phyloP scores from a whole-genome alignment of 768 basidiomycete genomes.

The Rhizopogon rudus region DNA sequence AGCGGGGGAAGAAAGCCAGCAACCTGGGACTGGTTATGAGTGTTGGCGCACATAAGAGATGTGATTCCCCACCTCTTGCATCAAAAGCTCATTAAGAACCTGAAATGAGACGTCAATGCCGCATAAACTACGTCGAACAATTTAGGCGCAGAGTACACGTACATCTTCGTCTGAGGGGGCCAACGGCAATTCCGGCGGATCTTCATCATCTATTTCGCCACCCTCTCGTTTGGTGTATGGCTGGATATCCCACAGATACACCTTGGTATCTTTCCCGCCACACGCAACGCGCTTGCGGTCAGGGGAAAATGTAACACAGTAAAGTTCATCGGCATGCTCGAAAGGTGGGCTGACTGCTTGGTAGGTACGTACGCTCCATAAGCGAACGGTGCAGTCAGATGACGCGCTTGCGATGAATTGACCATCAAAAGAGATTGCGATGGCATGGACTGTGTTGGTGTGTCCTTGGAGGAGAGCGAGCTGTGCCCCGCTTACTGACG shows the following conservation, averaged over 20 bases:
- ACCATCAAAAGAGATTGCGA: conserved; percentile 27
- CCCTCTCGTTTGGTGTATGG: conserved; percentile 17
- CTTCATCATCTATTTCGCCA: conserved; percentile 10
- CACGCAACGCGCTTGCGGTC: conserved; percentile 26
- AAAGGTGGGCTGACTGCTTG: conserved; percentile 14
- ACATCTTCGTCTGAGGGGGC: conserved; percentile 1
- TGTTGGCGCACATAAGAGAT: neutral
- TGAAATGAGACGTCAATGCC: neutral
- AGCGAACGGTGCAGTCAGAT: conserved; percentile 24
- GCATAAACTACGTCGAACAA: neutral
- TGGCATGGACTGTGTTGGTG: conserved; percentile 17
- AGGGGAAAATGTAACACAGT: conserved; percentile 23
- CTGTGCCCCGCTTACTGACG: conserved; percentile 15
- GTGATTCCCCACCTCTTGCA: neutral
- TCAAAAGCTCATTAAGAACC: neutral
- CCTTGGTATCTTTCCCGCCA: conserved; percentile 19
- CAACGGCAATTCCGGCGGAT: neutral
- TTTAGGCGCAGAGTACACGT: neutral
- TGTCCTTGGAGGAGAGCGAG: conserved; percentile 16
- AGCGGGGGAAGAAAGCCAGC: conserved; percentile 1
- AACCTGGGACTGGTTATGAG: neutral
- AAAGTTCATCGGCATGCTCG: conserved; percentile 25
- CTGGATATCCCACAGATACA: conserved; percentile 28
- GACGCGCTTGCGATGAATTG: conserved; percentile 26
- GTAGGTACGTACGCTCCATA: conserved; percentile 21